Base-by-base conservation (phyloP, 352 stramenopile genomes). In the Phytophthora sp. region DNA sequence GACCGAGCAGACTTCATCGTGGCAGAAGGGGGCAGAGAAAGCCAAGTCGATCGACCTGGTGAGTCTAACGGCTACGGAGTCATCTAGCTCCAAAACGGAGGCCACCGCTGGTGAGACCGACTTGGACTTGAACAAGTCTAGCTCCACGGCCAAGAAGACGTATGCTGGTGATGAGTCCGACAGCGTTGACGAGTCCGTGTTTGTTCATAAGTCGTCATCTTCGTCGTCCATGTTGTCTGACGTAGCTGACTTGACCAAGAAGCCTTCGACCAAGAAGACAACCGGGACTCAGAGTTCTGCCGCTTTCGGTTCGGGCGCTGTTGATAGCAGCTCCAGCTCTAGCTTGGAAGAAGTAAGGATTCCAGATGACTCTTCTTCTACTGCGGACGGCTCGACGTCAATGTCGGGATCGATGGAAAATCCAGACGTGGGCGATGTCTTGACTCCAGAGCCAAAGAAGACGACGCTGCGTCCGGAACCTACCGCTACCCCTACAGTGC, bases 401-500 rank as follows among this genome's bases (percentile, higher is more conserved):
- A 69, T 62, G 39, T 69, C 64, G 27, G 50, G 53, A 44, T 71
- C 69, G 47, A 69, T 54, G 33, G 52, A 71, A 62, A 61, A 49
- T 36, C 74, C 76, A n/a, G 71, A 80, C 12, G 70, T 79, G 44
- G 69, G 71, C 4, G 76, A 82, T 39, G 36, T 64, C 38, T 57
- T 41, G 15, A 73, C 56, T 9, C 45, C 39, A 9, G 55, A 68
- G 27, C 57, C 55, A 12, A 53, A 59, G 35, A 71, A 66, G 42
- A 73, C 50, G 55, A 61, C 54, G 38, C 52, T 69, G 46, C 74
- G 39, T 42, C 64, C 29, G 31, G 55, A 53, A 21, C 66, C 46
- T 8, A 54, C 36, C 15, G 49, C 46, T 18, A 53, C 72, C 4
- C 61, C 55, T 12, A 55, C 52, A 16, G 61, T 67, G 0, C 45